These are phyloP conservation scores for Theobroma grandiflorum DNA, from an alignment of 441 rosid species.

Conservation along the genomic window DNA sequence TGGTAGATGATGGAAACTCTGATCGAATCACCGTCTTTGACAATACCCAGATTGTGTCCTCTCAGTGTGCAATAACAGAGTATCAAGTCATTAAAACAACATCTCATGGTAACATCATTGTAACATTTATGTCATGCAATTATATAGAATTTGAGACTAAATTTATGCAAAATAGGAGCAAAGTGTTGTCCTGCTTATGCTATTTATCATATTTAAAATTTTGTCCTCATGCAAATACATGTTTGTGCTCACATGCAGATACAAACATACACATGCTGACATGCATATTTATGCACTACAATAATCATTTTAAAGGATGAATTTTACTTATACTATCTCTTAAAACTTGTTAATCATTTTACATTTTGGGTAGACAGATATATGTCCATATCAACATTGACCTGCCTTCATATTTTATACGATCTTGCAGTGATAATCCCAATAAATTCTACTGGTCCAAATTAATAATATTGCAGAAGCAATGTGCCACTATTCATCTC, in stretches of 20 bases:
- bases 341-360: background rate
- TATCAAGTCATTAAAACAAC: constrained; percentile 75
- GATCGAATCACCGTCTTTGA: constrained; percentile 81
- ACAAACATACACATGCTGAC: background rate
- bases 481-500: background rate
- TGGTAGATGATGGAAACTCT: constrained; percentile 88
- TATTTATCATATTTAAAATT: background rate
- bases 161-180: background rate
- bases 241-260: background rate
- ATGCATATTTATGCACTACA: background rate
- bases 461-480: background rate
- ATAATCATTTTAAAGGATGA: background rate
- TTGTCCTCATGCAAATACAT: background rate
- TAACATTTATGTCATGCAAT: constrained; percentile 5
- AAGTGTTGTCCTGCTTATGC: background rate
- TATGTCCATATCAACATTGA: background rate
- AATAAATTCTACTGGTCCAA: background rate
- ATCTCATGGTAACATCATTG: constrained; percentile 53
- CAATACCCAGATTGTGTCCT: constrained; percentile 46
- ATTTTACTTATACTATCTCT: background rate
- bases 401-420: background rate
- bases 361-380: background rate
- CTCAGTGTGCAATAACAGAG: constrained; percentile 85
- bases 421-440: background rate
- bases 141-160: background rate